Conservation (phyloP, 2,329 filamentous ascomycete species). For the Clonostachys chloroleuca region DNA sequence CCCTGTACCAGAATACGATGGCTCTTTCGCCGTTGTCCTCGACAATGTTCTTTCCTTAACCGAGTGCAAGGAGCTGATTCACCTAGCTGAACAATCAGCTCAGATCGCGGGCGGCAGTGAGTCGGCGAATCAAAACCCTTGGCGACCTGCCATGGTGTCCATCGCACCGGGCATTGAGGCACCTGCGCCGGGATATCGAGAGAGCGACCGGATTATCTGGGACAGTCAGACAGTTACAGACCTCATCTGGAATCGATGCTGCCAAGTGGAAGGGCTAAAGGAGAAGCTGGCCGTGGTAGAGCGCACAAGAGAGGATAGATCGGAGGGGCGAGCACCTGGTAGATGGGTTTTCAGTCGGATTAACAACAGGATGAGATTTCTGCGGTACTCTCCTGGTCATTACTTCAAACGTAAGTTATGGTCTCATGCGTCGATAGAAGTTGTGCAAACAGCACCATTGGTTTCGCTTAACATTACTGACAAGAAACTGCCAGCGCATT, state of each 20-base stretch:
- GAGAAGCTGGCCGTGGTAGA: slow-evolving; percentile 28
- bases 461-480: no score
- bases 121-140: slow-evolving; percentile 24
- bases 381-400: slow-evolving; percentile 68
- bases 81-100: slow-evolving; percentile 43
- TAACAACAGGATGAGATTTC: slow-evolving; percentile 72
- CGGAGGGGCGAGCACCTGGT: slow-evolving; percentile 4
- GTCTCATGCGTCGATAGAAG: no score
- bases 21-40: slow-evolving; percentile 51
- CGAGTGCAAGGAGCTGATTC: slow-evolving; percentile 56
- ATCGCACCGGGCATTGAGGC: slow-evolving; percentile 57
- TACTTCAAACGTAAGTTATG: slow-evolving; percentile 56
- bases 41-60: slow-evolving; percentile 48
- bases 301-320: slow-evolving; percentile 8
- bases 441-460: no score
- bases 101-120: slow-evolving; percentile 8
- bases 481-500: slow-evolving; percentile 46
- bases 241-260: slow-evolving; percentile 58
- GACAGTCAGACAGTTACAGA: slow-evolving; percentile 59
- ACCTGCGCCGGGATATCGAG: slow-evolving; percentile 52
- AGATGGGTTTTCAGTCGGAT: slow-evolving; percentile 44
- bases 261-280: slow-evolving; percentile 29
- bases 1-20: slow-evolving; percentile 44
- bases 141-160: slow-evolving; percentile 68
- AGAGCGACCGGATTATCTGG: slow-evolving; percentile 75